Percentiles rank a stretch among this genome's conserved stretches.
Conservation (phyloP, 352 stramenopile species). For the Phytophthora hybrid region DNA sequence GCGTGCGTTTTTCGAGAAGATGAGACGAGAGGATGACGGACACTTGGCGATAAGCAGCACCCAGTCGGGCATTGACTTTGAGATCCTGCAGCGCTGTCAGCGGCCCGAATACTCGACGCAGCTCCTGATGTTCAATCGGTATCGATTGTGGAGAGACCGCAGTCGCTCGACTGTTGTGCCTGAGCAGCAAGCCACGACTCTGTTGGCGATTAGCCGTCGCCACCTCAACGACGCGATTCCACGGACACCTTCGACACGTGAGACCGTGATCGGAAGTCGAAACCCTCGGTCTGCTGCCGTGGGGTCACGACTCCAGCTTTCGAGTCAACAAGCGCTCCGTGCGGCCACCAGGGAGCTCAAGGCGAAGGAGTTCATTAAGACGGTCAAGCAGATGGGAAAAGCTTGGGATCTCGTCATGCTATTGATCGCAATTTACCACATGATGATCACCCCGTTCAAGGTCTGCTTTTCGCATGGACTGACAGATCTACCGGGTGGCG, state of each 20-base stretch:
- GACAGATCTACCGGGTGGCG: conserved; percentile 11
- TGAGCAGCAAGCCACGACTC: not conserved
- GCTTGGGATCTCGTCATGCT: conserved; percentile 64
- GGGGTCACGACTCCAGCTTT: conserved; percentile 10
- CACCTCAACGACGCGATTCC: conserved; percentile 15
- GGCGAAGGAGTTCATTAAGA: conserved; percentile 46
- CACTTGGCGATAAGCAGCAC: conserved; percentile 3
- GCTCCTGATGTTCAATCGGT: conserved; percentile 55
- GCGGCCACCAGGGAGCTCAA: conserved; percentile 28
- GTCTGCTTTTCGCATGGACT: conserved; percentile 66
- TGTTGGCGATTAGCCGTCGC: not conserved
- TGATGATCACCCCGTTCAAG: conserved; percentile 59
- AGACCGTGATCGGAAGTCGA: not conserved
- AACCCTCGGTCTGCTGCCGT: not conserved
- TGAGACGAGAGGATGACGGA: conserved; percentile 13
- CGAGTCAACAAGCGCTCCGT: conserved; percentile 20
- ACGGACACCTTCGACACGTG: conserved; percentile 7
- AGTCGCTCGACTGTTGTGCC: conserved; percentile 7
- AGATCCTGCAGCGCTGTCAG: conserved; percentile 63
- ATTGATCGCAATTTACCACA: conserved; percentile 54
- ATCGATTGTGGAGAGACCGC: conserved; percentile 41
- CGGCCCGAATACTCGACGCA: conserved; percentile 54
- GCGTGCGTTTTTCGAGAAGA: conserved; percentile 46
- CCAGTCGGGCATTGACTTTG: conserved; percentile 53
- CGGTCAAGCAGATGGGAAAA: conserved; percentile 49